These are phyloP conservation scores for Sphaerobolus stellatus DNA, from an alignment of 1,284 basidiomycete species.

Conservation along the genomic window DNA sequence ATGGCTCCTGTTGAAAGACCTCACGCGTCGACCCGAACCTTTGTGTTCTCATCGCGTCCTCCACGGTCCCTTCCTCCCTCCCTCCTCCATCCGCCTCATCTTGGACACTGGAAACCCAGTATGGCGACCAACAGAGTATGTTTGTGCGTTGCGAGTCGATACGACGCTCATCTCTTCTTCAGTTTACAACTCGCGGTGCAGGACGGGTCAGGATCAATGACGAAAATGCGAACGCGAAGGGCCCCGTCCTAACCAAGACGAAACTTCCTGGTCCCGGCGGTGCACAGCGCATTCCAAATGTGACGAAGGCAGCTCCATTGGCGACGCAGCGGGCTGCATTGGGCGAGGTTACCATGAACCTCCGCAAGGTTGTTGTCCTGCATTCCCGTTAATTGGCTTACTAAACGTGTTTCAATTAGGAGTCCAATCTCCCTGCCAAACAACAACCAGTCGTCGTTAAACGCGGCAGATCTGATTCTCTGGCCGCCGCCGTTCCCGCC, in stretches of 20 bases:
- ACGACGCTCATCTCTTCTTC: background rate
- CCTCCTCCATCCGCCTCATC: background rate
- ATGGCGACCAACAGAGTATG: constrained; percentile 12
- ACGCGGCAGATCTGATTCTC: constrained; percentile 58
- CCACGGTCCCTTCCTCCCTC: background rate
- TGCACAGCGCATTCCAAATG: constrained; percentile 8
- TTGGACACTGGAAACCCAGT: background rate
- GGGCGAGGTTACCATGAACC: constrained; percentile 13
- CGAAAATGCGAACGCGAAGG: constrained; percentile 12
- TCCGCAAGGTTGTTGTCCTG: constrained; percentile 6
- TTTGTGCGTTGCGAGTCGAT: background rate
- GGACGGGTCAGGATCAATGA: constrained; percentile 10
- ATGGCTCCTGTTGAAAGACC: constrained; percentile 5
- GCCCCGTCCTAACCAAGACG: constrained; percentile 11
- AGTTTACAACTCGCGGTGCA: constrained; percentile 10
- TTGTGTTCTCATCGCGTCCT: constrained; percentile 1
- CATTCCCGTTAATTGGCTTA: background rate
- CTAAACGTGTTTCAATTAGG: background rate
- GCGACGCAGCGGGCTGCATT: constrained; percentile 10
- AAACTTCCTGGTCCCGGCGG: constrained; percentile 6
- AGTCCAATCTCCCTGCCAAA: constrained; percentile 10
- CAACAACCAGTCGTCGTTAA: constrained; percentile 55
- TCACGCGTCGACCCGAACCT: constrained; percentile 6
- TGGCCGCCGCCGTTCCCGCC: constrained; percentile 50
- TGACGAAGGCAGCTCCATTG: constrained; percentile 3